Evolutionary conservation across 257 asterid genomes (phyloP).

Genomic region (Nicotiana undulata): DNA sequence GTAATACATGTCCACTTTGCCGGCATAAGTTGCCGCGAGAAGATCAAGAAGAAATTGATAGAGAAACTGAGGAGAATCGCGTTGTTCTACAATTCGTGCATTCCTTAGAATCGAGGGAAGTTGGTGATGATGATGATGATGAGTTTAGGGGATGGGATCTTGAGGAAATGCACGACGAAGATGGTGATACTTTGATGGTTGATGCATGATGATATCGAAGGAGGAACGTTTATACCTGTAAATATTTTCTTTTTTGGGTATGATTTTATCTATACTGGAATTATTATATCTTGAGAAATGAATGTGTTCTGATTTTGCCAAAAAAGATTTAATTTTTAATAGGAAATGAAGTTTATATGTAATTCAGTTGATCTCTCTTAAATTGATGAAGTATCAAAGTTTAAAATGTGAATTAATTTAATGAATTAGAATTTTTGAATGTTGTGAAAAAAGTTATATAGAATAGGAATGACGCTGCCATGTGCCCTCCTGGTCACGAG

Average conservation of each 20-base stretch:
- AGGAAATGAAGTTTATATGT: not conserved
- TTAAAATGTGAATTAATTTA: not conserved
- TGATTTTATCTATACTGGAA: not conserved
- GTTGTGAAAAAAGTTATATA: not conserved
- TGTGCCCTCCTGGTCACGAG: too few relatives aligned
- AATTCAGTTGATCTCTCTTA: not conserved
- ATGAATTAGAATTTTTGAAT: not conserved
- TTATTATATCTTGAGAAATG: not conserved
- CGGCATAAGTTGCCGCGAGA: conserved; percentile 35
- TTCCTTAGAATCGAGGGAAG: not conserved
- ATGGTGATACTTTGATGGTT: conserved; percentile 50
- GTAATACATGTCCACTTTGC: conserved; percentile 53
- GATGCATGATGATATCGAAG: conserved; percentile 24
- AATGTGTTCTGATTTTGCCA: not conserved
- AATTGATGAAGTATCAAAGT: not conserved
- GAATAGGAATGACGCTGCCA: not conserved
- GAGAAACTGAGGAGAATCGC: not conserved
- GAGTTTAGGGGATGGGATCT: conserved; percentile 4
- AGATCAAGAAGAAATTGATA: conserved; percentile 1
- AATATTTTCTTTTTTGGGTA: not conserved
- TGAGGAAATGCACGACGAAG: conserved; percentile 45
- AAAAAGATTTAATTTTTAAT: not conserved
- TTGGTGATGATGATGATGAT: not conserved
- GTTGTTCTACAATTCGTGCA: not conserved
- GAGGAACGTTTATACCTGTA: not conserved